A percentile compares a stretch with the other conserved stretches of the same genome.
These are phyloP conservation scores for Podospora bellae-mahoneyi DNA, from an alignment of 495 filamentous ascomycete genomes.

Conservation along the genomic window DNA sequence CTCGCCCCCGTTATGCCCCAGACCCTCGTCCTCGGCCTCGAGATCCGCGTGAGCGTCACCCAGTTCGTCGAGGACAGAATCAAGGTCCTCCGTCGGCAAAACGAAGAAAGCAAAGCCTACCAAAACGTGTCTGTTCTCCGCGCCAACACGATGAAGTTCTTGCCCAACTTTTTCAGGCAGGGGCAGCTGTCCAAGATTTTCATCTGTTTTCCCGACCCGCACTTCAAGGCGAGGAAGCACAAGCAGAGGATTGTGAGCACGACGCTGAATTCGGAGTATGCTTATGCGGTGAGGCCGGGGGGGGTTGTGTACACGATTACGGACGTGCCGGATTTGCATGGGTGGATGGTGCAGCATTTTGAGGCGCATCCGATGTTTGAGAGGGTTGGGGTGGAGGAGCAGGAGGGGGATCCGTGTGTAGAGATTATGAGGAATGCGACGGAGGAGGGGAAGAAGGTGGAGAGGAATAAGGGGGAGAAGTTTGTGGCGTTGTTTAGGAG, in stretches of 20 bases:
- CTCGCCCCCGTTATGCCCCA: constrained; percentile 77
- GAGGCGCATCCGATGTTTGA: constrained; percentile 65
- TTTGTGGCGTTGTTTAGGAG: constrained; percentile 83
- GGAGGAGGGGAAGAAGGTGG: constrained; percentile 96
- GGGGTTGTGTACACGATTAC: constrained; percentile 94
- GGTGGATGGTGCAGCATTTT: constrained; percentile 89
- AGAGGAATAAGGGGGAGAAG: constrained; percentile 82
- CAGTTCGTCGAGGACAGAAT: constrained; percentile 86
- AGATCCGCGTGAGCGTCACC: constrained; percentile 85
- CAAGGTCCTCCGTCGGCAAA: constrained; percentile 69
- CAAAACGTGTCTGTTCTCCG: constrained; percentile 84
- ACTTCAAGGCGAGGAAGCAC: constrained; percentile 96
- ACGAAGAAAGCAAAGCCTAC: constrained; percentile 57
- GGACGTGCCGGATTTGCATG: constrained; percentile 89
- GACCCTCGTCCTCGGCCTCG: constrained; percentile 72
- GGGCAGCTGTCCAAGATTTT: constrained; percentile 82
- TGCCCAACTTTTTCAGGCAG: constrained; percentile 88
- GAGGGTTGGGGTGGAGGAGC: constrained; percentile 60
- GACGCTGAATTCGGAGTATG: constrained; percentile 87
- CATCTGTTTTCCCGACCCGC: constrained; percentile 96
- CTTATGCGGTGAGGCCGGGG: constrained; percentile 76
- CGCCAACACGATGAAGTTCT: constrained; percentile 96
- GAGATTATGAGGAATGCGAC: constrained; percentile 79
- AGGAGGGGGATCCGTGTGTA: constrained; percentile 72
- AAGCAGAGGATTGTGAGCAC: constrained; percentile 92